Evolutionary conservation across 2,329 filamentous ascomycete genomes (phyloP).

Genomic region (Ophiostoma sp.): DNA sequence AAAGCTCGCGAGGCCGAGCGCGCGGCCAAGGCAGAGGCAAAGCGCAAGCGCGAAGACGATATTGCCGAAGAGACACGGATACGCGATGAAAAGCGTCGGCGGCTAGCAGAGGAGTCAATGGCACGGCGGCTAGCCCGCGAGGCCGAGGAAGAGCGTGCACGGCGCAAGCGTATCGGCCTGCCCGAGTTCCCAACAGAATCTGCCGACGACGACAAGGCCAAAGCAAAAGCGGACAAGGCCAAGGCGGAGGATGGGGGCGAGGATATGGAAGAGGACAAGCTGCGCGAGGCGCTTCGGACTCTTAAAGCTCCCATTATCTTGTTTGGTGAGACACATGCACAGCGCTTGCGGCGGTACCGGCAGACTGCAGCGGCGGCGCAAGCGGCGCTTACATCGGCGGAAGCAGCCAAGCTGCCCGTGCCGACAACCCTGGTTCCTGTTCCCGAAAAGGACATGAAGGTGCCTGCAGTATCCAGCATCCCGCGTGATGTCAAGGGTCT

Average conservation of each 20-base stretch:
- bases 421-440: conserved; percentile 77
- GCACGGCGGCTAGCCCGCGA: conserved; percentile 66
- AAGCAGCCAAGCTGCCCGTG: conserved; percentile 58
- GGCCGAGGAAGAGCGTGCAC: conserved; percentile 63
- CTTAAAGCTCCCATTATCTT: conserved; percentile 68
- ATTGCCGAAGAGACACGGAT: conserved; percentile 62
- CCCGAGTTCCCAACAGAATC: conserved; percentile 57
- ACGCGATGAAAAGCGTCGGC: conserved; percentile 75
- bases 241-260: conserved; percentile 36
- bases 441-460: conserved; percentile 83
- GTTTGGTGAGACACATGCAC: conserved; percentile 75
- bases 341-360: conserved; percentile 65
- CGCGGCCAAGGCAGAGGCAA: conserved; percentile 62
- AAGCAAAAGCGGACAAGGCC: conserved; percentile 38
- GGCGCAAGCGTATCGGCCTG: conserved; percentile 72
- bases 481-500: conserved; percentile 57
- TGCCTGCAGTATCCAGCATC: conserved; percentile 51
- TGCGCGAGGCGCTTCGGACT: conserved; percentile 61
- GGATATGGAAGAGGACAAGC: conserved; percentile 64
- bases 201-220: not conserved
- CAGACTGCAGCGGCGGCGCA: conserved; percentile 59
- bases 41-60: conserved; percentile 87
- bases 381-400: conserved; percentile 27
- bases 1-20: conserved; percentile 66
- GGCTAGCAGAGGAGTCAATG: conserved; percentile 74